phyloP scores from a whole-genome alignment of 1,284 basidiomycete species.

The Trichosporon sp. region DNA sequence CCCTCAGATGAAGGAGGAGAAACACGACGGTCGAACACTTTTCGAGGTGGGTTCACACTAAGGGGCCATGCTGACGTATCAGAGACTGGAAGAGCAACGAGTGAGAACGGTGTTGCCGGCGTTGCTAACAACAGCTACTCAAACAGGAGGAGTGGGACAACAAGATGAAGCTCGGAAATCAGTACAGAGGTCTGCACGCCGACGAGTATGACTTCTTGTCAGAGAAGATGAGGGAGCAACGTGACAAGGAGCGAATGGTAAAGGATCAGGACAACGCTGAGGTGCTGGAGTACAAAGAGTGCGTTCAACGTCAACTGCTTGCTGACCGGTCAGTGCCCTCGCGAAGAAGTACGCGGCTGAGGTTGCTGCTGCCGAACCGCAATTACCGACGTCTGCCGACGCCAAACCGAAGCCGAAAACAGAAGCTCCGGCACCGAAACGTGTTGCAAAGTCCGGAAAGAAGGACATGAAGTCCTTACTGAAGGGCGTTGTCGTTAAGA shows the following conservation, averaged over 20 bases:
- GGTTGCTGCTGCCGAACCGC: conserved; percentile 19
- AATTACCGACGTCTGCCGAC: conserved; percentile 1
- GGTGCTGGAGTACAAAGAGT: conserved; percentile 16
- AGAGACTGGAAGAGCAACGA: conserved; percentile 59
- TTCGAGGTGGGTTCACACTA: conserved; percentile 76
- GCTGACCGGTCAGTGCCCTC: conserved; percentile 23
- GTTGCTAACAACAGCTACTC: conserved; percentile 53
- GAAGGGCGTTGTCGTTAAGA: conserved; percentile 50
- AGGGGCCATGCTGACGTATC: conserved; percentile 46
- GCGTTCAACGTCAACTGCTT: not conserved
- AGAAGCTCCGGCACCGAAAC: conserved; percentile 12
- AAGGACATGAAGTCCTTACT: conserved; percentile 46
- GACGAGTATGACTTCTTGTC: conserved; percentile 87
- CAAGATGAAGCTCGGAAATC: conserved; percentile 84
- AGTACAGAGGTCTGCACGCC: conserved; percentile 83
- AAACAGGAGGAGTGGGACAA: conserved; percentile 95
- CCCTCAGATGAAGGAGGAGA: conserved; percentile 57
- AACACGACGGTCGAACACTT: conserved; percentile 74
- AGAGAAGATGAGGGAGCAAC: conserved; percentile 68
- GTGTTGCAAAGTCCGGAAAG: conserved; percentile 31
- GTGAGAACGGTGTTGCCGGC: conserved; percentile 53
- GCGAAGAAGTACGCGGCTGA: conserved; percentile 28
- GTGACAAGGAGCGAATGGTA: conserved; percentile 67
- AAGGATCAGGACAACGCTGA: conserved; percentile 71
- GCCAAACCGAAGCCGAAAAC: conserved; percentile 8